A percentile compares a stretch with the other conserved stretches of the same genome.
Evolutionary conservation across 2,329 filamentous ascomycete species (phyloP).

Genomic region (Aspergillus fischeri): DNA sequence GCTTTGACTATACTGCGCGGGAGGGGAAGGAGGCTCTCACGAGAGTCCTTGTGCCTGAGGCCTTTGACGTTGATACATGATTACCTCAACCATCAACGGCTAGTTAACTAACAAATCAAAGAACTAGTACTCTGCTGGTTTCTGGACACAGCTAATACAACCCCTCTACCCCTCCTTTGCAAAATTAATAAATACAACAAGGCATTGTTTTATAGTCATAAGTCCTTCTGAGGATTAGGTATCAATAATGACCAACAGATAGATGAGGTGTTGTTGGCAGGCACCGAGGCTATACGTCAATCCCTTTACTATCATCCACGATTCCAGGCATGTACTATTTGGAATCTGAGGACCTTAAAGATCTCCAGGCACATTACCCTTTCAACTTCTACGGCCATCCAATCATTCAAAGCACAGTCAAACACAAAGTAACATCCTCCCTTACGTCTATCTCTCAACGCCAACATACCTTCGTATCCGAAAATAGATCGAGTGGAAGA

Average conservation of each 20-base stretch:
- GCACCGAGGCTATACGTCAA: neutral
- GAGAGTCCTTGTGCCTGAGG: neutral
- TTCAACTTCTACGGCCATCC: neutral
- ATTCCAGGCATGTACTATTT: neutral
- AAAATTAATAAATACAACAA: neutral
- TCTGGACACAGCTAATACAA: neutral
- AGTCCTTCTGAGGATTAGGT: neutral
- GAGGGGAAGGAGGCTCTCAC: neutral
- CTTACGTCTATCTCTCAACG: neutral
- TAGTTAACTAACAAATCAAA: too few relatives aligned
- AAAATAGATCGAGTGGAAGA: neutral
- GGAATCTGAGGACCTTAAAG: neutral
- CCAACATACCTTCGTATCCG: neutral
- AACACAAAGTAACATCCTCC: neutral
- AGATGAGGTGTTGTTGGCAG: neutral
- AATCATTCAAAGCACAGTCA: neutral
- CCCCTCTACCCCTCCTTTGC: neutral
- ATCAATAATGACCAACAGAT: neutral
- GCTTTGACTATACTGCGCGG: neutral
- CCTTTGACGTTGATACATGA: neutral
- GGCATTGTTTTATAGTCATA: neutral
- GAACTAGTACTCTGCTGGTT: neutral
- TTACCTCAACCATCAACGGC: neutral
- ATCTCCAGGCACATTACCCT: neutral
- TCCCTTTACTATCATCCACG: neutral